These are phyloP conservation scores for Ascochyta fabae DNA, from an alignment of 2,329 filamentous ascomycete species.

Conservation along the genomic window DNA sequence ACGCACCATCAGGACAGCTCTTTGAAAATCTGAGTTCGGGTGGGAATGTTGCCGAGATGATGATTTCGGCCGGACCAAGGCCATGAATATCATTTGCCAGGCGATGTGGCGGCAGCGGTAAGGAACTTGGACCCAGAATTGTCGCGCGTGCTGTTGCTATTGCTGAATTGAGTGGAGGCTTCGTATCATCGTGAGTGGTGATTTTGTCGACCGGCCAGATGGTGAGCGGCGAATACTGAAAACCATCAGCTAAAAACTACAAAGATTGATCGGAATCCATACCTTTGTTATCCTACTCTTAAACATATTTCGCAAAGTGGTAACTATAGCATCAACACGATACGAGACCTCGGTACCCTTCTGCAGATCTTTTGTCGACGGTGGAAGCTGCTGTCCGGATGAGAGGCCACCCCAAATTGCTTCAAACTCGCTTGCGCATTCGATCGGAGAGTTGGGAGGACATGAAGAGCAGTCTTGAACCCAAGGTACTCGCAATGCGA, in stretches of 20 bases:
- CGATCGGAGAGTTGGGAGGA: conserved; percentile 12
- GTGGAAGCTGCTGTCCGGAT: conserved; percentile 7
- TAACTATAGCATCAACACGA: conserved; percentile 18
- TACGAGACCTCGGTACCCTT: conserved; percentile 17
- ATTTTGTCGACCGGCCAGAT: conserved; percentile 15
- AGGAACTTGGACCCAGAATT: not conserved
- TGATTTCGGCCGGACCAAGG: not conserved
- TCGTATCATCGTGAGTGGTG: not conserved
- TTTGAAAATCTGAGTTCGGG: conserved; percentile 7
- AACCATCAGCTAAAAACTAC: not conserved
- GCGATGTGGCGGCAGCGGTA: not conserved
- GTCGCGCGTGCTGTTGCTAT: not conserved
- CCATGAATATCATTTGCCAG: not conserved
- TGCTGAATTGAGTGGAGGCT: not conserved
- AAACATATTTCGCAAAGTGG: conserved; percentile 20
- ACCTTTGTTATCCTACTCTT: conserved; percentile 18
- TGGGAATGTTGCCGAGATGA: conserved; percentile 11
- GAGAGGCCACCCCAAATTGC: too few species aligned
- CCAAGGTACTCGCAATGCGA: conserved; percentile 16
- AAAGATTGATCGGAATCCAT: not conserved
- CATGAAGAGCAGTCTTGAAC: conserved; percentile 16
- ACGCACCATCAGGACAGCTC: not conserved
- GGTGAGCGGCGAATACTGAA: conserved; percentile 5
- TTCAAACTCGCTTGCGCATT: not conserved
- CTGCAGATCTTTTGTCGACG: conserved; percentile 13